These are phyloP conservation scores for Aspergillus latus DNA, from an alignment of 2,329 filamentous ascomycete genomes.

Conservation along the genomic window DNA sequence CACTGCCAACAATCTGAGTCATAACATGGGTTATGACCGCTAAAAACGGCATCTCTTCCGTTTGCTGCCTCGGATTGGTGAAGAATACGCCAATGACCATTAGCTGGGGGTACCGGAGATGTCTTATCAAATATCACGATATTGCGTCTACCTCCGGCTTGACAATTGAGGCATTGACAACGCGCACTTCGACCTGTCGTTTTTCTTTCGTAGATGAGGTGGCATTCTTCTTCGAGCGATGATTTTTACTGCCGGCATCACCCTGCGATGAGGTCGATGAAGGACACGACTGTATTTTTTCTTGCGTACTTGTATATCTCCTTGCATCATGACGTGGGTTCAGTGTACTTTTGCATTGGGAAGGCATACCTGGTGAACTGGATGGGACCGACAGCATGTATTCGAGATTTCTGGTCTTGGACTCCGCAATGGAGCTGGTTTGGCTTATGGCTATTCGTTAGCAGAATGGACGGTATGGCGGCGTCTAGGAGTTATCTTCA, in stretches of 20 bases:
- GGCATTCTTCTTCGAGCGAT: conserved; percentile 20
- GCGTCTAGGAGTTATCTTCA: not conserved
- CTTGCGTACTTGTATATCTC: conserved; percentile 10
- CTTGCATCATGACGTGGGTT: conserved; percentile 14
- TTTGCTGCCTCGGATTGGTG: too few species aligned
- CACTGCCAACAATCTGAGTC: too few species aligned
- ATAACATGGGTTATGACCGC: too few species aligned
- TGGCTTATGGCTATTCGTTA: not conserved
- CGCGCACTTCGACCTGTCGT: not conserved
- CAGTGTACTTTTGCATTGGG: conserved; percentile 15
- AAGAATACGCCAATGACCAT: too few species aligned
- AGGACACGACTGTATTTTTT: conserved; percentile 4
- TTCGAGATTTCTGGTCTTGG: conserved; percentile 5
- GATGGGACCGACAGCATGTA: conserved; percentile 12
- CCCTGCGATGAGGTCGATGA: conserved; percentile 6
- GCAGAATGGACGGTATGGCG: not conserved
- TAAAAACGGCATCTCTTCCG: too few species aligned
- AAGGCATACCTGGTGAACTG: conserved; percentile 12
- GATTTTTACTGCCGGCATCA: conserved; percentile 7
- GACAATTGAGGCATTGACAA: conserved; percentile 8
- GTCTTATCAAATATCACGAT: too few species aligned
- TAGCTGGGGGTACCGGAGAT: too few species aligned
- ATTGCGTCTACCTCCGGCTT: not conserved
- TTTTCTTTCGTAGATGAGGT: conserved; percentile 21
- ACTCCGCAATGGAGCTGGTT: not conserved